Base-by-base conservation (phyloP, 225 moss, liverwort and hornwort genomes). In the Physcomitrium patens region DNA sequence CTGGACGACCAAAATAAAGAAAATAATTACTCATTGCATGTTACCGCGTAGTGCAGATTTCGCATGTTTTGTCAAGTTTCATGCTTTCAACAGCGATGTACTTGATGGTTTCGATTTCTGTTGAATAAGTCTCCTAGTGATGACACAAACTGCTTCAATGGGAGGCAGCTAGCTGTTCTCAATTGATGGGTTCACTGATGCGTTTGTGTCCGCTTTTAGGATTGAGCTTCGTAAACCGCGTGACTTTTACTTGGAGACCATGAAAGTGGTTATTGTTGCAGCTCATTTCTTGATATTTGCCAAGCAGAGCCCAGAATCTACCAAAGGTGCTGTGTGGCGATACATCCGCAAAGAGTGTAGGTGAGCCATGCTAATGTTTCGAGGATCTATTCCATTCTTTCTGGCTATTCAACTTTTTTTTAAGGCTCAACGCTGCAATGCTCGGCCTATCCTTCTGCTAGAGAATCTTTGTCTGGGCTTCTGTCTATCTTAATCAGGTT, bases 251-350 rank as follows among this genome's bases (percentile, higher is more conserved):
- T 55, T 85, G 69, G 85, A 88, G 76, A 85, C 80, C 0, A 80
- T 85, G 82, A 88, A 80, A 78, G 85, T 88, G 17, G 83, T 85
- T 28, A 1, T 83, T 49, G 88, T 88, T 22, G 88, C 88, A 61
- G 88, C 88, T 78, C 63, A 88, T 80, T 88, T 88, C 80, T 82
- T 88, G 78, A 73, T 78, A 69, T 80, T 85, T 41, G 83, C 85
- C 0, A 88, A 88, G 78, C 88, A 88, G 69, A 80, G 80, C 11
- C 85, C 88, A 19, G 60, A 83, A 70, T 68, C 88, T 22, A 80
- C 85, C 15, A 85, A 83, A 74, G 83, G 85, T 0, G 88, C 78
- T 69, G 85, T 88, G 45, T 88, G 88, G 88, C 88, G 88, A 59
- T 85, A 88, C 47, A 67, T 88, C 57, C 80, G 88, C 24, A 88